Evolutionary conservation across 1,284 basidiomycete genomes (phyloP), one percentile per base, ranked within the genome.

Genomic region (Papiliotrema flavescens): DNA sequence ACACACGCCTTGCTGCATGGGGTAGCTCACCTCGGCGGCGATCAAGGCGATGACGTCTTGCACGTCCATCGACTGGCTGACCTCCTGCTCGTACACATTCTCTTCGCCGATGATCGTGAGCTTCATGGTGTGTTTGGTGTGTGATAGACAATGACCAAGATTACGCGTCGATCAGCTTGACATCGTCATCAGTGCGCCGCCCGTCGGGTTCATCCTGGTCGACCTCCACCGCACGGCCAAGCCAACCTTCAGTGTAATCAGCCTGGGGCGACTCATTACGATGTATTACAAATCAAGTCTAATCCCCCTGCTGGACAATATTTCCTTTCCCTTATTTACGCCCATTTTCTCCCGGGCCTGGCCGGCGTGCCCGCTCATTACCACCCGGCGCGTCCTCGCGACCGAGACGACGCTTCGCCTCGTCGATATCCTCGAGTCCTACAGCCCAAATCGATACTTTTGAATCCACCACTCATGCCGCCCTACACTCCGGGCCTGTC

Each of bases 11-110:
- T n/a, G n/a, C n/a, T n/a, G n/a, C n/a, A n/a, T n/a, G 43, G 42
- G 54, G 20, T 44, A 35, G 61, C 82, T 70, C 68, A 91, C 91
- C 82, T 96, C 92, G 0, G 86, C 92, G 73, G 94, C 91, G 23
- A 95, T 80, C 51, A 96, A 79, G 8, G 89, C 91, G 81, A 87
- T 87, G 37, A 95, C 84, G 70, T 92, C 88, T 78, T 89, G 88
- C 24, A 96, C 80, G 69, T 88, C 84, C 88, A 96, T 90, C 45
- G 82, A 82, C 0, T 88, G 82, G 76, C 91, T 89, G 62, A 95
- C 90, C 69, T 95, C 92, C 53, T 94, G 73, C 54, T 80, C 76
- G 71, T 85, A 92, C 0, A 84, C 80, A 59, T 85, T 80, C 3
- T 90, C 91, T n/a, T 84, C 73, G 53, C 91, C 88, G 32, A 74